Percentiles rank a stretch among this genome's conserved stretches.
phyloP scores from a whole-genome alignment of 805 yeast species.

The Starmerella etchellsii region DNA sequence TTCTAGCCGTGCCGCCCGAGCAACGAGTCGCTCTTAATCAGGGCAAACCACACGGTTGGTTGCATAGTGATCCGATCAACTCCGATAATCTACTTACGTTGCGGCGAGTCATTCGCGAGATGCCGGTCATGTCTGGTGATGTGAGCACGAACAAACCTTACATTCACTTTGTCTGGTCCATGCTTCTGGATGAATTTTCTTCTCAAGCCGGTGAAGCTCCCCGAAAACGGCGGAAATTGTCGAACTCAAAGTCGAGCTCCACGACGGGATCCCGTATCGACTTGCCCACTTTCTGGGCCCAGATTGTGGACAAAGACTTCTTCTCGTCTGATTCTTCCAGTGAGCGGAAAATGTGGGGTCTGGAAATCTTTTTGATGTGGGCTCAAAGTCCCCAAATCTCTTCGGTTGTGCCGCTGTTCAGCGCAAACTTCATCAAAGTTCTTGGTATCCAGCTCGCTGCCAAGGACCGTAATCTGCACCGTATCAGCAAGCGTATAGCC shows the following conservation, averaged over 20 bases:
- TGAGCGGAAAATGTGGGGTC: constrained; percentile 79
- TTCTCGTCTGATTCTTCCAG: constrained; percentile 66
- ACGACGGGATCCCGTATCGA: constrained; percentile 24
- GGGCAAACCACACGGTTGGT: constrained; percentile 38
- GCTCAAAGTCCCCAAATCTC: constrained; percentile 26
- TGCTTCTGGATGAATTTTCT: constrained; percentile 35
- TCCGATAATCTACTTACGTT: constrained; percentile 51
- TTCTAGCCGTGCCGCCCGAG: constrained; percentile 37
- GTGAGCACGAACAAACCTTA: constrained; percentile 23
- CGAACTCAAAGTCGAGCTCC: constrained; percentile 14
- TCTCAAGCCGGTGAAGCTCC: constrained; percentile 11
- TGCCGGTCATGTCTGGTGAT: constrained; percentile 26
- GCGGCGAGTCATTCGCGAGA: constrained; percentile 43
- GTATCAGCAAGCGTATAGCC: constrained; percentile 46
- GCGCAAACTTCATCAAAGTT: constrained; percentile 30
- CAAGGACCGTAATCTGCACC: constrained; percentile 49
- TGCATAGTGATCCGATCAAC: constrained; percentile 57
- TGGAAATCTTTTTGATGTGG: constrained; percentile 51
- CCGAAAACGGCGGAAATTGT: constrained; percentile 31
- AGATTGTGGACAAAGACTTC: constrained; percentile 64
- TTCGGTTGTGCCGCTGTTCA: constrained; percentile 20
- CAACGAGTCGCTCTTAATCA: constrained; percentile 13
- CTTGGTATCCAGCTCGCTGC: constrained; percentile 67
- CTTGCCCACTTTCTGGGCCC: constrained; percentile 62
- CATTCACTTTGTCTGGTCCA: constrained; percentile 24